phyloP scores from a whole-genome alignment of 2,329 filamentous ascomycete species.

The Fusarium pilosicola region DNA sequence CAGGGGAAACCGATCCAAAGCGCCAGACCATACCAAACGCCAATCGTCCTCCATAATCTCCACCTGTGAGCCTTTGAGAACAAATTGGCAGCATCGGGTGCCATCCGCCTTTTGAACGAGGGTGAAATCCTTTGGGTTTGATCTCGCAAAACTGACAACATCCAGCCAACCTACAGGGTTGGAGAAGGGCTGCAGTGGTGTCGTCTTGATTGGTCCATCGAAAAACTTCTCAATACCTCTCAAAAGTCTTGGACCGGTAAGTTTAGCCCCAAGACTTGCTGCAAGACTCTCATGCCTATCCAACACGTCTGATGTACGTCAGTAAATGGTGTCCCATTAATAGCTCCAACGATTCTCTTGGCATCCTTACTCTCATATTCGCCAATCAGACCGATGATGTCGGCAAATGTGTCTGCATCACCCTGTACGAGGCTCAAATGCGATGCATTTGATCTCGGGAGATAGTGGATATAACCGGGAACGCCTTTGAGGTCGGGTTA shows the following conservation, averaged over 20 bases:
- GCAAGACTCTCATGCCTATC: constrained; percentile 89
- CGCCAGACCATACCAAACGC: constrained; percentile 83
- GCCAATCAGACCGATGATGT: constrained; percentile 76
- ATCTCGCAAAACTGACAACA: constrained; percentile 84
- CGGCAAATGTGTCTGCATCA: constrained; percentile 74
- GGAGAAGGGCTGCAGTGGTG: constrained; percentile 64
- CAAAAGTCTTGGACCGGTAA: constrained; percentile 82
- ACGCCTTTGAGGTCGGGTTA: constrained; percentile 38
- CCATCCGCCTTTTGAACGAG: constrained; percentile 76
- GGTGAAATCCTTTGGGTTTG: constrained; percentile 81
- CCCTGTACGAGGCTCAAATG: constrained; percentile 63
- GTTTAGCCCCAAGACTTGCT: constrained; percentile 83
- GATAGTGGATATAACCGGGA: constrained; percentile 61
- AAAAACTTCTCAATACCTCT: constrained; percentile 89
- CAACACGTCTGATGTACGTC: constrained; percentile 68
- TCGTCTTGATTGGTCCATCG: constrained; percentile 75
- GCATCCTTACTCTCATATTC: constrained; percentile 74
- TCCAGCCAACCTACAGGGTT: constrained; percentile 82
- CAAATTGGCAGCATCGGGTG: constrained; percentile 80
- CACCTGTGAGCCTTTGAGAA: constrained; percentile 81
- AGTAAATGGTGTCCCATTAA: constrained; percentile 26
- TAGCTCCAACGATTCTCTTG: neutral
- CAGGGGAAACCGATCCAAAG: constrained; percentile 80
- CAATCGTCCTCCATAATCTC: constrained; percentile 92
- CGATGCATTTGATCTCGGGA: constrained; percentile 56